Evolutionary conservation across 2,329 filamentous ascomycete genomes (phyloP).

Genomic region (Ceratocystis albifundus): DNA sequence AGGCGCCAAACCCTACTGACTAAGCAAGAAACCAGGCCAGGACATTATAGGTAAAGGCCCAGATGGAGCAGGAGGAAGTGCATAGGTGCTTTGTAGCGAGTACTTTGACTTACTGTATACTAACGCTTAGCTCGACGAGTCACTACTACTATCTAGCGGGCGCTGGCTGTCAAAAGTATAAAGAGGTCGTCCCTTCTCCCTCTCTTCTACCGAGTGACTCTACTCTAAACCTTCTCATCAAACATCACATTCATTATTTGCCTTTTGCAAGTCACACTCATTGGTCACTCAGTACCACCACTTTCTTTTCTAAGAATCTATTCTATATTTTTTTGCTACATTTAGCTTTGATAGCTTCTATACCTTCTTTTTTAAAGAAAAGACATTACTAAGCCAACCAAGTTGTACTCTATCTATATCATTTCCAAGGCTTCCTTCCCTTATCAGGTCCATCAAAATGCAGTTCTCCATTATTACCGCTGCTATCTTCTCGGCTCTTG

Average conservation of each 20-base stretch:
- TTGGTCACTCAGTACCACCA: slow-evolving; percentile 13
- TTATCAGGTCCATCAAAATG: slow-evolving; percentile 14
- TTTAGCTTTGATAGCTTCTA: slow-evolving; percentile 14
- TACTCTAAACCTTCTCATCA: neutral
- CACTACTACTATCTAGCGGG: neutral
- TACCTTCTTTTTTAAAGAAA: neutral
- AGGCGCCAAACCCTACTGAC: neutral
- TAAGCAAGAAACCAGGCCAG: slow-evolving; percentile 2
- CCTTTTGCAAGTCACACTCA: slow-evolving; percentile 6
- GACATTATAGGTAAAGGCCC: neutral
- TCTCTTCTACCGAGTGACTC: neutral
- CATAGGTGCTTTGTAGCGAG: no score
- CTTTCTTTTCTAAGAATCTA: slow-evolving; percentile 8
- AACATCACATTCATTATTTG: slow-evolving; percentile 21
- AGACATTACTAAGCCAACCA: slow-evolving; percentile 8
- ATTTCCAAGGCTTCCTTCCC: neutral
- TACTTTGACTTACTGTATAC: neutral
- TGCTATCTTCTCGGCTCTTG: slow-evolving; percentile 35
- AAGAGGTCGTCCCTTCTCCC: slow-evolving; percentile 3
- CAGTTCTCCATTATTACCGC: slow-evolving; percentile 31
- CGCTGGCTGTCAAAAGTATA: neutral
- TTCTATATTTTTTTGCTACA: neutral
- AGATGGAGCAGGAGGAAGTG: neutral
- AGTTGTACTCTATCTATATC: neutral
- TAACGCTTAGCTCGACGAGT: neutral